Evolutionary conservation across 768 basidiomycete species (phyloP), one percentile per base, ranked within the genome.

Genomic region (Pleurotus djamor): DNA sequence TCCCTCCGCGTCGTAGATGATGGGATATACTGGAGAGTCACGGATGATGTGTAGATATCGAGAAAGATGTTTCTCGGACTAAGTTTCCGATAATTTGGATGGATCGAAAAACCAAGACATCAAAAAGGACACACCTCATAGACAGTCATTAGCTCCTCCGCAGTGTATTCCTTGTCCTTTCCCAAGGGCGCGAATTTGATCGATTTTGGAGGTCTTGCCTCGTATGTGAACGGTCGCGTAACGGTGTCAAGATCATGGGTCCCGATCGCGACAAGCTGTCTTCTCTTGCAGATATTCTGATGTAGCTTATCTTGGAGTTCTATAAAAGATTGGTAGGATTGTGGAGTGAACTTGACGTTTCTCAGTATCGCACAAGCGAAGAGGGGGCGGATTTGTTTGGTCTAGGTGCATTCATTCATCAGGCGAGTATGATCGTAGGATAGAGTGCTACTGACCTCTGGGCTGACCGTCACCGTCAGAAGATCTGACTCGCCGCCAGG

Each of bases 291-390:
- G 36, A 99, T 84, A 72, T 99, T 99, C 68, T 96, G 91, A 70
- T 99, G 97, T 52, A 99, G 81, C 74, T 98, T 99, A 70, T 99
- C 97, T 76, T 99, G 97, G n/a, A 99, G 78, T 69, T 98, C 97
- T 66, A 99, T 96, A 84, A 99, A 98, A 62, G 93, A 95, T 28
- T 90, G 91, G 70, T 98, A 98, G 41, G 92, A 94, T 54, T 83
- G 81, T 45, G 86, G 86, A 33, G 92, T 93, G 77, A 99, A 96
- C 65, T 85, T 87, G 68, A 98, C 75, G 67, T 96, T 91, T 63
- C 97, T 91, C 49, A 99, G 81, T 59, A 98, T 79, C 8, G 95
- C 96, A 58, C 89, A 89, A 4, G 94, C 94, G 67, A 98, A 95
- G 75, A 86, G 88, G 0, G 96, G 96, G 64, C 97, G 86, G 64